Base-by-base conservation (phyloP, 2,329 filamentous ascomycete species). In the Fusarium tricinctum region DNA sequence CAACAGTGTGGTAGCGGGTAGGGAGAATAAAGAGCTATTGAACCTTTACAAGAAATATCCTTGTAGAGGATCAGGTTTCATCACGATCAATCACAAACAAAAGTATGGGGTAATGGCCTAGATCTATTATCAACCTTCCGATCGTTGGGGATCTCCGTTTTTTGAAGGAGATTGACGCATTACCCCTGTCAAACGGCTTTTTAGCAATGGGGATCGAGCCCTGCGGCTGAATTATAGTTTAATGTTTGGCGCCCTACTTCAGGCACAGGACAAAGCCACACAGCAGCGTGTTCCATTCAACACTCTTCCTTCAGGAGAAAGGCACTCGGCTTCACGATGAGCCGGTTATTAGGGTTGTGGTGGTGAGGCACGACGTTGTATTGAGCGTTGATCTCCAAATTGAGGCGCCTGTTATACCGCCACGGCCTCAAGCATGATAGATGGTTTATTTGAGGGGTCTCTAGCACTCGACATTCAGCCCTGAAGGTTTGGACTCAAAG, bases 161-260 rank as follows among this genome's bases (percentile, higher is more conserved):
- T 19, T 4, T 26, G 15, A 59, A 52, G 52, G 61, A 64, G 42
- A 30, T 59, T 48, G 15, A 58, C 30, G 35, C 23, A 28, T 2
- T 13, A 20, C 32, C 28, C 52, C 43, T 39, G 17, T 33, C 15
- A 26, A 51, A 33, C 46, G 30, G 20, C 19, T 33, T 22, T 30
- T 30, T 22, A 30, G 33, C 32, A 33, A 30, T 30, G 15, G 43
- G 12, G 30, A 47, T 56, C 48, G 43, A 62, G 59, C 44, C 38
- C 30, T 64, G 61, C 45, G 60, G 60, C 61, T 64, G 61, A 59
- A 44, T 33, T 48, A 48, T 47, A 59, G 60, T 65, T 64, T 42
- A 8, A 33, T 28, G 23, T 3, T 59, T 44, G 60, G 46, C 53
- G 60, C 35, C 42, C 32, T 64, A 65, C 30, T 35, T 33, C 61